Conservation (phyloP, 164 flowering plant species). For the Stephania yunnanensis region DNA sequence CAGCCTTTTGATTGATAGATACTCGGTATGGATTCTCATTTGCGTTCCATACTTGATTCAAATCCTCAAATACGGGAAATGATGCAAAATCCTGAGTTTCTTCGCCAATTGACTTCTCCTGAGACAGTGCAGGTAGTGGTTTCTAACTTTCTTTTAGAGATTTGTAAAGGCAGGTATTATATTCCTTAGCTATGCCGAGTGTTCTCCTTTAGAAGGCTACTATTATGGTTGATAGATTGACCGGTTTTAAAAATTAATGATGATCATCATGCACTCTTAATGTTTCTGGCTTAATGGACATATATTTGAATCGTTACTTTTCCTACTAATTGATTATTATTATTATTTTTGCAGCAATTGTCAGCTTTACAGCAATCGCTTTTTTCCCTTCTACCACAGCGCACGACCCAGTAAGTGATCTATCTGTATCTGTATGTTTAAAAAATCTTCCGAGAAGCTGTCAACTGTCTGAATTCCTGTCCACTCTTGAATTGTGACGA, state of each 20-base stretch:
- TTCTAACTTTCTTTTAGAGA: background rate
- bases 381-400: conserved; percentile 36
- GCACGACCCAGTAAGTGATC: conserved; percentile 40
- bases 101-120: conserved; percentile 61
- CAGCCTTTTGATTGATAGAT: conserved; percentile 24
- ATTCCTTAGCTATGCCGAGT: background rate
- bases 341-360: conserved; percentile 43
- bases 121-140: conserved; percentile 56
- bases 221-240: background rate
- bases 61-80: conserved; percentile 56
- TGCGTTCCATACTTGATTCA: conserved; percentile 41
- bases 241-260: background rate
- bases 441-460: background rate
- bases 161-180: background rate
- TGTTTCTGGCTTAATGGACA: background rate
- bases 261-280: background rate
- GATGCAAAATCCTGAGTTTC: conserved; percentile 74
- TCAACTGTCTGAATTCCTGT: background rate
- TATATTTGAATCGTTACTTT: background rate
- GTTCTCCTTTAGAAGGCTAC: background rate
- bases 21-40: conserved; percentile 40
- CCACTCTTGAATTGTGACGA: background rate
- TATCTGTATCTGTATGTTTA: background rate
- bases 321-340: background rate
- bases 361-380: conserved; percentile 53